Conservation (phyloP, 2,329 filamentous ascomycete genomes). For the Plectosphaerella cucumerina region DNA sequence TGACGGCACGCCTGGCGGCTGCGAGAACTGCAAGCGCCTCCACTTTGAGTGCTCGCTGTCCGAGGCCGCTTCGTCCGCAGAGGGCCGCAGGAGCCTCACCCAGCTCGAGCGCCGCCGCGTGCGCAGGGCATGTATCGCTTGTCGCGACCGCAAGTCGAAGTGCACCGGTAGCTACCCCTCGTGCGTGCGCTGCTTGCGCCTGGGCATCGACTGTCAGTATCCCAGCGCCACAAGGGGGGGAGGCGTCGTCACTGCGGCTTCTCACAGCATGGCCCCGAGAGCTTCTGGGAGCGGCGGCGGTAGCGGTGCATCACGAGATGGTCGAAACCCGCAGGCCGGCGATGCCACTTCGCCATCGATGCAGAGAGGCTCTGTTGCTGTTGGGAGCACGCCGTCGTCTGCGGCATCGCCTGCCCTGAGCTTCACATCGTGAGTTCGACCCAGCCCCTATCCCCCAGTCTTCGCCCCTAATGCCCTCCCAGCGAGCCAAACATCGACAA, state of each 20-base stretch:
- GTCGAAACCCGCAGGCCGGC: too few relatives aligned
- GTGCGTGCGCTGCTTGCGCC: slow-evolving; percentile 4
- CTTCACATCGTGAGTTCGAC: not conserved
- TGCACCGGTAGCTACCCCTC: slow-evolving; percentile 7
- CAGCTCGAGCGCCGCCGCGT: slow-evolving; percentile 8
- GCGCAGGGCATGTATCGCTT: slow-evolving; percentile 7
- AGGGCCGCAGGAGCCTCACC: slow-evolving; percentile 1
- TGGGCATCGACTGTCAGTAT: slow-evolving; percentile 5
- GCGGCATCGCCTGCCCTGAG: not conserved
- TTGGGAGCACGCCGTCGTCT: not conserved
- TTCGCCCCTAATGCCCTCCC: not conserved
- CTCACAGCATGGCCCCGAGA: too few relatives aligned
- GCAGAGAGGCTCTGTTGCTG: not conserved
- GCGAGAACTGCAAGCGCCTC: slow-evolving; percentile 8
- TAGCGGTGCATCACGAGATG: too few relatives aligned
- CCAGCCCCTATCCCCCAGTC: not conserved
- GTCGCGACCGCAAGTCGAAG: slow-evolving; percentile 9
- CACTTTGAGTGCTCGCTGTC: slow-evolving; percentile 10
- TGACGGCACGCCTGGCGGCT: slow-evolving; percentile 6
- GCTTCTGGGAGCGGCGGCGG: too few relatives aligned
- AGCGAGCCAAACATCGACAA: slow-evolving; percentile 7
- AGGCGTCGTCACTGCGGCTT: too few relatives aligned
- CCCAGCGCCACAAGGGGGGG: not conserved
- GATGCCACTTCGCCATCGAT: too few relatives aligned
- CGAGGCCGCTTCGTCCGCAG: not conserved